Conservation (phyloP, 2,329 filamentous ascomycete species). For the Verticillium tricorpus region DNA sequence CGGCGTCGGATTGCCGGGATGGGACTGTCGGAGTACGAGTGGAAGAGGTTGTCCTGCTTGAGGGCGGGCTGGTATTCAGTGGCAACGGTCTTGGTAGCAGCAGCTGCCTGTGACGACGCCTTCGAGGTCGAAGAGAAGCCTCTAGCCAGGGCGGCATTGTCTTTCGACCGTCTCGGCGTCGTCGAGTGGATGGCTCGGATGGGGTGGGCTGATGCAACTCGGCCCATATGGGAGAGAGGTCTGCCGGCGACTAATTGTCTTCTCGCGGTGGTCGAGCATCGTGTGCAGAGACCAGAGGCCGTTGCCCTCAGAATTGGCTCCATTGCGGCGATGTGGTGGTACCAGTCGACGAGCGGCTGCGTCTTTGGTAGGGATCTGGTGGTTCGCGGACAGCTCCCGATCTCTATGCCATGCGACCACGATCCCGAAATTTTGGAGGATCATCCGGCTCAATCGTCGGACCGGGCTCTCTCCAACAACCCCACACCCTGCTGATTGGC, state of each 20-base stretch:
- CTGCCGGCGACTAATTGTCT: slow-evolving; percentile 11
- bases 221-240: slow-evolving; percentile 2
- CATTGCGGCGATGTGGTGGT: slow-evolving; percentile 6
- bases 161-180: slow-evolving; percentile 8
- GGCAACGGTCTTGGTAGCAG: slow-evolving; percentile 12
- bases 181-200: slow-evolving; percentile 23
- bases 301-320: slow-evolving; percentile 17
- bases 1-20: slow-evolving; percentile 82
- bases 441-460: not conserved
- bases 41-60: slow-evolving; percentile 79
- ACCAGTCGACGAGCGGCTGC: not conserved
- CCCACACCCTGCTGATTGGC: not conserved
- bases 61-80: slow-evolving; percentile 33
- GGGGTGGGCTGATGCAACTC: slow-evolving; percentile 20
- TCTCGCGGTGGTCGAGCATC: slow-evolving; percentile 13
- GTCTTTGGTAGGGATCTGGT: not conserved
- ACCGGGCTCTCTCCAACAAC: not conserved
- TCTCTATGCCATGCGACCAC: not conserved
- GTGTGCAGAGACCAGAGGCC: slow-evolving; percentile 17
- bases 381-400: not conserved
- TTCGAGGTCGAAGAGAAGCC: slow-evolving; percentile 25
- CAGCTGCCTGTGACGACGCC: slow-evolving; percentile 20
- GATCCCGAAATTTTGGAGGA: slow-evolving; percentile 12
- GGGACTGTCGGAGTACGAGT: slow-evolving; percentile 84
- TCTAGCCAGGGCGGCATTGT: slow-evolving; percentile 15